Percentiles rank a stretch among this genome's conserved stretches.
These are phyloP conservation scores for Cytidiella melzeri DNA, from an alignment of 768 basidiomycete species.

Conservation along the genomic window DNA sequence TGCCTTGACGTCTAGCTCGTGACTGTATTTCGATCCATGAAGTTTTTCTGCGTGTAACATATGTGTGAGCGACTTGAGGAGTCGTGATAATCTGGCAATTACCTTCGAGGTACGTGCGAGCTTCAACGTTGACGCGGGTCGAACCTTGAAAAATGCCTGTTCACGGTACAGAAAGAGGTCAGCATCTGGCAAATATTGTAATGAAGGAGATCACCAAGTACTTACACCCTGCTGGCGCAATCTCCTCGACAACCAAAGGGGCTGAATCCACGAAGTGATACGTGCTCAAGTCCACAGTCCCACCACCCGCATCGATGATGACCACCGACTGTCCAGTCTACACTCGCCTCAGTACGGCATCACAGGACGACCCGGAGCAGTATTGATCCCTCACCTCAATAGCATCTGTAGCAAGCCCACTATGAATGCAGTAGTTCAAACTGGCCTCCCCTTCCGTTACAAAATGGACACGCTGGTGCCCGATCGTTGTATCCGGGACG, in stretches of 20 bases:
- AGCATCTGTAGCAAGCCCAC: conserved; percentile 21
- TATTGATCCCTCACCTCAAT: conserved; percentile 2
- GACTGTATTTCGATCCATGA: conserved; percentile 2
- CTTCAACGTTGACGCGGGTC: conserved; percentile 32
- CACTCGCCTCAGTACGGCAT: no score
- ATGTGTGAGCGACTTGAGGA: no score
- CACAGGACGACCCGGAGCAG: no score
- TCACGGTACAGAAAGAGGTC: conserved; percentile 3
- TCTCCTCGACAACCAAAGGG: conserved; percentile 28
- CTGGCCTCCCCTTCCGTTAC: conserved; percentile 65
- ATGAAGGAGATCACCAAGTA: no score
- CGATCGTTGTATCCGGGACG: conserved; percentile 33
- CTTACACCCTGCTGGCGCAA: conserved; percentile 31
- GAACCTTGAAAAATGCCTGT: conserved; percentile 38
- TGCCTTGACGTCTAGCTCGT: conserved; percentile 25
- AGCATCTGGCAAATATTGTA: not conserved
- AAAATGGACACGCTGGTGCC: conserved; percentile 41
- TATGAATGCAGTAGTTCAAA: conserved; percentile 47
- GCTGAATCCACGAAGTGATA: conserved; percentile 15
- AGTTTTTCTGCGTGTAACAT: not conserved
- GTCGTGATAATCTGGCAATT: not conserved
- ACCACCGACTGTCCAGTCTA: conserved; percentile 24
- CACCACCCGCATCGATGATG: conserved; percentile 47
- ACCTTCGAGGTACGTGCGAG: conserved; percentile 28
- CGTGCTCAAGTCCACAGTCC: conserved; percentile 38